These are phyloP conservation scores for Dalbergia oliveri DNA, from an alignment of 306 rosid species.

Conservation along the genomic window DNA sequence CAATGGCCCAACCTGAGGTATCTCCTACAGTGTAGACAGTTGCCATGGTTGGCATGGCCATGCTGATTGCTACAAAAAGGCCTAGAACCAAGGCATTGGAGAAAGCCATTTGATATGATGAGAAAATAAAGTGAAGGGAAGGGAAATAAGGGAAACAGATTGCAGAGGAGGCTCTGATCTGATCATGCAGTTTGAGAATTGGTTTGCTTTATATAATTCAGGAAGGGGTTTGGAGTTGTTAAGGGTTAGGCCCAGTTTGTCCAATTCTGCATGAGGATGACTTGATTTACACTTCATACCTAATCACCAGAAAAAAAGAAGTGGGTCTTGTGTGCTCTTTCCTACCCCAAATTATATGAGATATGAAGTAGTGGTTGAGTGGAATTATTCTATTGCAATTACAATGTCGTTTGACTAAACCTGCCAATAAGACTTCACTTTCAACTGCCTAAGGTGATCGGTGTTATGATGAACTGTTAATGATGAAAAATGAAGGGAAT, in stretches of 20 bases:
- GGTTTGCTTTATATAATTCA: constrained; percentile 56
- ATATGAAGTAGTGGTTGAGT: constrained; percentile 48
- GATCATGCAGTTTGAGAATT: constrained; percentile 39
- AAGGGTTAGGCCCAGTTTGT: constrained; percentile 62
- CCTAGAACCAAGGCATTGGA: constrained; percentile 46
- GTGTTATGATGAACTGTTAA: constrained; percentile 47
- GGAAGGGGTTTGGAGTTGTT: constrained; percentile 59
- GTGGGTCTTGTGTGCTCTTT: constrained; percentile 30
- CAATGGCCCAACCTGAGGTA: constrained; percentile 72
- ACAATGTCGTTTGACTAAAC: constrained; percentile 37
- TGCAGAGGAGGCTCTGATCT: constrained; percentile 26
- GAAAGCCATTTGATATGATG: constrained; percentile 55
- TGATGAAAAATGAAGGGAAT: constrained; percentile 36
- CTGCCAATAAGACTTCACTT: constrained; percentile 4
- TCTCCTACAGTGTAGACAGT: constrained; percentile 80
- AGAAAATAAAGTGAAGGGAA: constrained; percentile 1
- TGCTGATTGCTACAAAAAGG: constrained; percentile 49
- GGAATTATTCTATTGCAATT: constrained; percentile 47
- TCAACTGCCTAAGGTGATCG: neutral
- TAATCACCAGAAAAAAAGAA: constrained; percentile 43
- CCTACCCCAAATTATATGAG: constrained; percentile 15
- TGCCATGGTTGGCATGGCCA: constrained; percentile 64
- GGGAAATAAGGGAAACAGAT: constrained; percentile 7
- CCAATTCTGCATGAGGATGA: constrained; percentile 52
- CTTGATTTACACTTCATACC: constrained; percentile 75